Base-by-base conservation (phyloP, 2,329 filamentous ascomycete genomes). In the Fusarium sp. region DNA sequence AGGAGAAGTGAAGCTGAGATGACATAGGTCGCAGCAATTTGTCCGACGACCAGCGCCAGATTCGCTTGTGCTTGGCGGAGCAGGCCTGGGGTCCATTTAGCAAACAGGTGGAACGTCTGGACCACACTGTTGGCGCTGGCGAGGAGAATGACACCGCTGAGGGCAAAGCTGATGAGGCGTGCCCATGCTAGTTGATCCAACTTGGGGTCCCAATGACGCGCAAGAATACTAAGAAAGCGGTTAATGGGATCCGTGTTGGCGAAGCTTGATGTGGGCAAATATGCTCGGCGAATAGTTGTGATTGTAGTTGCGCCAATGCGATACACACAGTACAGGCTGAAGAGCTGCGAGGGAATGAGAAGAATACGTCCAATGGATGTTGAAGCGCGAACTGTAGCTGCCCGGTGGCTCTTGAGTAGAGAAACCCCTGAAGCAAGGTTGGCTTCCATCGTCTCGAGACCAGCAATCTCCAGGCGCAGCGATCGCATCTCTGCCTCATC, bases 101-200 rank as follows among this genome's bases (percentile, higher is more conserved):
- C 90, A 78, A 97, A 93, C 61, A 97, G 87, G 74, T 92, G 91
- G 76, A 95, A 93, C 1, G 94, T 97, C 80, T 96, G 94, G n/a
- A 95, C 85, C 24, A 93, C 94, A 64, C 91, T 93, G 81, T 92
- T 94, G 82, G 95, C 94, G 61, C 92, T 94, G 6, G 93, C 91
- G 22, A 94, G 86, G 30, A 97, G 90, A 80, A 97, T 96, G 55
- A 95, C 90, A 24, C 94, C 94, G 13, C 92, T 94, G 9, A 97
- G 87, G 28, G 94, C 84, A 81, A 97, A 97, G 66, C 92, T 94
- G 73, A 97, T 95, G 78, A 94, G 93, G 35, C 93, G 91, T 28
- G 93, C 91, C 93, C 94, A 97, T 15, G 93, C 92, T 16, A 90
- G 88, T 77, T 94, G 93, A 82, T 97, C 93, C 31, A 97, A 88